Evolutionary conservation across 441 rosid genomes (phyloP), one percentile per base, ranked within the genome.

Genomic region (Aleurites moluccanus): DNA sequence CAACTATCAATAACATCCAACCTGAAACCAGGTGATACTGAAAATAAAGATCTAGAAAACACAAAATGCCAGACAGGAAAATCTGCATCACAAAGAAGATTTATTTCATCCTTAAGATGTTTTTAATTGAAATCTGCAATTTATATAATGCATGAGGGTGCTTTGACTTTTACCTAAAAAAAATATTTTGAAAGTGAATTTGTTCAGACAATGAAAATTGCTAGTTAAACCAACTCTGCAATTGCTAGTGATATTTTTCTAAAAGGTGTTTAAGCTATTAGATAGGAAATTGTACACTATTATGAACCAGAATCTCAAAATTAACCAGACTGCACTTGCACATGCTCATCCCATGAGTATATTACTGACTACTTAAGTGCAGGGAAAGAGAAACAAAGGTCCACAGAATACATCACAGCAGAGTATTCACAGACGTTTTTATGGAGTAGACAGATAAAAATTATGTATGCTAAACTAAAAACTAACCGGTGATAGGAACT

Each of bases 1-100:
- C 97, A 93, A 80, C 82, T 86, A 69, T 89, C 87, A 47, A 95
- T 92, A 57, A 92, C 84, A 88, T 87, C 94, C 83, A 88, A 84
- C 83, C 97, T 92, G 88, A 75, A 70, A 66, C 69, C 61, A 84
- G 67, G 16, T 44, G 59, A 68, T 66, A 70, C 67, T 5, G 44
- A 30, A 67, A 56, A 77, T 75, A 14, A 79, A 57, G 70, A 73
- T 66, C 28, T 70, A 67, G 49, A 57, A 21, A 72, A 64, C 53
- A 75, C 33, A 55, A 8, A 59, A 60, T 30, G 64, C 74, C 11
- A 38, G 33, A 73, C 61, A 10, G 69, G 65, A 53, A 64, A 67
- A 8, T 57, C 20, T 6, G 11, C 16, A 67, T 27, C 21, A 47
- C 23, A 60, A 35, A 45, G 18, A 55, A 44, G 1, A 55, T 9